Conservation (phyloP, 169 alveolate species). For the Theileria annulata region DNA sequence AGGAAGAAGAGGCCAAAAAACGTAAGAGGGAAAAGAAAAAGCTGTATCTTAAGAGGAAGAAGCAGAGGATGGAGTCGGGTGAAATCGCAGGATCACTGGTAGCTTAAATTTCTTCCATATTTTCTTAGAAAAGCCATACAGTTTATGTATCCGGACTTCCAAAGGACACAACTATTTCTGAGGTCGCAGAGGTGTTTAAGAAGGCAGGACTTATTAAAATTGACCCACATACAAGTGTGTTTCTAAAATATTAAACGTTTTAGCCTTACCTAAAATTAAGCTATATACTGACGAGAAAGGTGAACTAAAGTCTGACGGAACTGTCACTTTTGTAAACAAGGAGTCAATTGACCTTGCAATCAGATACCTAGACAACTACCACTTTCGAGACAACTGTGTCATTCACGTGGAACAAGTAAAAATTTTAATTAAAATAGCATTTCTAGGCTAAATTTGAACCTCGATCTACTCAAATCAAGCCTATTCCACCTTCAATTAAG, state of each 20-base stretch:
- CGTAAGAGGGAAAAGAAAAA: slow-evolving; percentile 93
- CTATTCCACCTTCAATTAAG: slow-evolving; percentile 42
- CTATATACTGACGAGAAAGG: slow-evolving; percentile 76
- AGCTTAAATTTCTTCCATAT: slow-evolving; percentile 71
- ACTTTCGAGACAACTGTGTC: slow-evolving; percentile 71
- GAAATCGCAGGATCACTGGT: slow-evolving; percentile 42
- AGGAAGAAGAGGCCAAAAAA: slow-evolving; percentile 92
- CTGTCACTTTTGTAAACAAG: slow-evolving; percentile 80
- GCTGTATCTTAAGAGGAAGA: slow-evolving; percentile 64
- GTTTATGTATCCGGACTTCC: slow-evolving; percentile 80
- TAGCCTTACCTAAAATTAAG: slow-evolving; percentile 78
- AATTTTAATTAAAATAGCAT: slow-evolving; percentile 40
- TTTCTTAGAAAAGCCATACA: slow-evolving; percentile 70
- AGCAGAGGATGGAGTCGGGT: slow-evolving; percentile 56
- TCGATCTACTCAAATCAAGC: slow-evolving; percentile 32
- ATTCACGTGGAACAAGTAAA: slow-evolving; percentile 80
- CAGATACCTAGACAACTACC: slow-evolving; percentile 75
- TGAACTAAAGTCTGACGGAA: slow-evolving; percentile 79
- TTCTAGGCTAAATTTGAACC: slow-evolving; percentile 68
- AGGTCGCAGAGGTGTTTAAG: slow-evolving; percentile 74
- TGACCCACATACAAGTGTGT: slow-evolving; percentile 79
- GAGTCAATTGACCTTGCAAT: slow-evolving; percentile 82
- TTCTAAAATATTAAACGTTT: not conserved
- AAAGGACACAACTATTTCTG: slow-evolving; percentile 71
- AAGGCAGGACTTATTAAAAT: slow-evolving; percentile 84